Base-by-base conservation (phyloP, 2,329 filamentous ascomycete genomes). In the Fusarium sp. region DNA sequence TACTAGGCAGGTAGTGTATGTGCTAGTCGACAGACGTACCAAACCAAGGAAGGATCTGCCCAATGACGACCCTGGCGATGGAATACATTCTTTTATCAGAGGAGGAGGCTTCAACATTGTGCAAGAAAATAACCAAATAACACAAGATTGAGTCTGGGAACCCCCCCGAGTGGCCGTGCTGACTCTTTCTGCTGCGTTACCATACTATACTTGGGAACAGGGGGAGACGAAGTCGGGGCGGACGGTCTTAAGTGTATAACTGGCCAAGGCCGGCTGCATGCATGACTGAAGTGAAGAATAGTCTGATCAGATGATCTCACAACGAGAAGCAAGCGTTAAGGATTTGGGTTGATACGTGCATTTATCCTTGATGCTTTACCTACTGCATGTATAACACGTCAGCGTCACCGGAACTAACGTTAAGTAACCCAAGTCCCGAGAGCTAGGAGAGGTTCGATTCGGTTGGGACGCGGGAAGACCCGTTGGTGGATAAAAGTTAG, bases 161-260 rank as follows among this genome's bases (percentile, higher is more conserved):
- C 54, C 54, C 60, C 60, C 59, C 58, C 59, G 63, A 63, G 47
- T 63, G 63, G 58, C 36, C 41, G 45, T 33, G 38, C 49, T 50
- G 35, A 21, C 36, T 60, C 23, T 38, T 47, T 44, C 38, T 43
- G 62, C 45, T 35, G 62, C 49, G 42, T 63, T 51, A 57, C 44
- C 53, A 51, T 59, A 57, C 44, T 49, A 49, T 59, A 42, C 25
- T 35, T 25, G 46, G 37, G 45, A 37, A 48, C 25, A 23, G 19
- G 19, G 49, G 15, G 41, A 25, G 31, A 49, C 29, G 32, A 44
- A 49, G 8, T 25, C 23, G 23, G 23, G 36, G 36, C 37, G 42
- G 36, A 17, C 19, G 45, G 27, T 38, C 25, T 50, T 42, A 32
- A 23, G 42, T 44, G 31, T 57, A 25, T 32, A 48, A 39, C 43